Evolutionary conservation across 768 basidiomycete species (phyloP).

Genomic region (Cyclocybe cylindracea): DNA sequence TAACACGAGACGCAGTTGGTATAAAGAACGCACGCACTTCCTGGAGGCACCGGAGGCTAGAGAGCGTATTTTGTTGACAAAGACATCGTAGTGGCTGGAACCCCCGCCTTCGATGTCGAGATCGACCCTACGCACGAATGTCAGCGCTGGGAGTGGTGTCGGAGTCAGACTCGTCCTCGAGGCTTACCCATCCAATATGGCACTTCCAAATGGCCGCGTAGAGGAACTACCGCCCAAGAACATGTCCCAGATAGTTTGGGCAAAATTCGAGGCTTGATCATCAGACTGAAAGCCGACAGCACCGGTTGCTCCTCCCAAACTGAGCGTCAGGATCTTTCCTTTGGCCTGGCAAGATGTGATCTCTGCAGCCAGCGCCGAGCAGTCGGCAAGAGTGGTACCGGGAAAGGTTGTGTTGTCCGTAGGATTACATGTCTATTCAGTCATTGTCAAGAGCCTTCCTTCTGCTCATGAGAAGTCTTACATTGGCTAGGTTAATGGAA

Average conservation of each 20-base stretch:
- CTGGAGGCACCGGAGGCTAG: constrained; percentile 53
- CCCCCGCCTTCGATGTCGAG: constrained; percentile 76
- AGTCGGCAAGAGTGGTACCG: constrained; percentile 64
- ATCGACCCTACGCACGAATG: constrained; percentile 48
- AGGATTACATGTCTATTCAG: constrained; percentile 59
- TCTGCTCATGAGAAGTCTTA: constrained; percentile 25
- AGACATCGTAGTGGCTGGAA: constrained; percentile 48
- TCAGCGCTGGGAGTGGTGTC: background rate
- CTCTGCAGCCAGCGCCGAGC: constrained; percentile 56
- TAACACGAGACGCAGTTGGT: background rate
- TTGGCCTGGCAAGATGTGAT: constrained; percentile 67
- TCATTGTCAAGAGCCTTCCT: background rate
- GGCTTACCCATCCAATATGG: constrained; percentile 69
- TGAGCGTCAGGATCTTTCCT: constrained; percentile 61
- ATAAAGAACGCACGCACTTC: constrained; percentile 35
- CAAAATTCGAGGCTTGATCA: constrained; percentile 57
- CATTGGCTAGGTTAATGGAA: constrained; percentile 70
- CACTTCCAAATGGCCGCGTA: constrained; percentile 71
- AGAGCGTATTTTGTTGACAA: constrained; percentile 57
- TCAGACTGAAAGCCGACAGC: constrained; percentile 61
- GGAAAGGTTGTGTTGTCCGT: constrained; percentile 57
- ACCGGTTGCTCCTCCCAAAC: constrained; percentile 64
- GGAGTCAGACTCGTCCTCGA: background rate
- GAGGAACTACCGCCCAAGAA: constrained; percentile 60
- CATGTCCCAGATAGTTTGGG: constrained; percentile 69